A percentile compares a stretch with the other conserved stretches of the same genome.
phyloP scores from a whole-genome alignment of 495 filamentous ascomycete species.

The Penicillium cinerascens region DNA sequence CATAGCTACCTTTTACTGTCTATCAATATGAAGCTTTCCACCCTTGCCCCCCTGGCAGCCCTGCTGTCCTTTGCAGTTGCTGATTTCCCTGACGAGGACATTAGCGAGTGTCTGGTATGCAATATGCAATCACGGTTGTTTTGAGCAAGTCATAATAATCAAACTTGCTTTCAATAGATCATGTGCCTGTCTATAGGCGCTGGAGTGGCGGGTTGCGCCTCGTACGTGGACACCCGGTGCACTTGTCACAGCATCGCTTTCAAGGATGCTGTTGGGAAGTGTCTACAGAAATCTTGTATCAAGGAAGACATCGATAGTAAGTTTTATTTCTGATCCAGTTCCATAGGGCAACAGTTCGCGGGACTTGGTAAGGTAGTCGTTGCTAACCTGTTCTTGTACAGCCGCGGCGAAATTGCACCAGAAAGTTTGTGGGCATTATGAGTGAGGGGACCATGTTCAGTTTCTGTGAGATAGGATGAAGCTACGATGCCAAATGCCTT shows the following conservation, averaged over 20 bases:
- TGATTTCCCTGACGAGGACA: constrained; percentile 1
- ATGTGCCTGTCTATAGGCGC: constrained; percentile 18
- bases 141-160: neutral
- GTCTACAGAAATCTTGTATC: constrained; percentile 16
- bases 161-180: neutral
- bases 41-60: constrained; percentile 22
- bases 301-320: constrained; percentile 14
- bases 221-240: constrained; percentile 10
- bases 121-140: neutral
- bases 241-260: constrained; percentile 21
- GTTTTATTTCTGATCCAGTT: neutral
- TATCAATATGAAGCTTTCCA: constrained; percentile 27
- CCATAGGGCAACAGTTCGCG: neutral
- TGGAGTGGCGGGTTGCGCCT: constrained; percentile 17
- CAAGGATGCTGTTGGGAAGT: constrained; percentile 13
- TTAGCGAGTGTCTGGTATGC: constrained; percentile 19
- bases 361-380: too few relatives aligned
- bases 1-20: neutral
- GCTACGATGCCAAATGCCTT: too few relatives aligned
- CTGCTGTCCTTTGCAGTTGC: constrained; percentile 22
- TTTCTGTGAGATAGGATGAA: neutral
- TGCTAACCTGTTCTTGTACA: neutral
- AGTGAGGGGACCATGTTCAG: neutral
- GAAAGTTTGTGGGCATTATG: neutral
- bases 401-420: neutral